Evolutionary conservation across 441 rosid genomes (phyloP), one percentile per base, ranked within the genome.

Genomic region (Adansonia madagascariensis): DNA sequence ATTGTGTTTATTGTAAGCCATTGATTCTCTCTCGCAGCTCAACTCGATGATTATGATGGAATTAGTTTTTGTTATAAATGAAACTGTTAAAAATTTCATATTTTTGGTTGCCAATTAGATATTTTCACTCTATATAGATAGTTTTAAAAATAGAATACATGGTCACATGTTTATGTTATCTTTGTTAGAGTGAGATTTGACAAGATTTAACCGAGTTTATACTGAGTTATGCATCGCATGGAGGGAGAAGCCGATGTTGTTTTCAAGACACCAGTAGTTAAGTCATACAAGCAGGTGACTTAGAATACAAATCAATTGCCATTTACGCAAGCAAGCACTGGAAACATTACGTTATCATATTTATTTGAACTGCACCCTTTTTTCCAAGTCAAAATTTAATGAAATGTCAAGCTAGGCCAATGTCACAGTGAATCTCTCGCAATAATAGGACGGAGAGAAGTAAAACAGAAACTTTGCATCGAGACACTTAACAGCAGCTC

Each of bases 381-480:
- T 17, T 41, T 44, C 50, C 15, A 64, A 64, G 27, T 41, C 52
- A 43, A 9, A 43, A 66, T 11, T n/a, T 3, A 49, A 8, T 24
- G 73, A 24, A 41, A 47, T 0, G 41, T 24, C 56, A n/a, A 39
- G 69, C 39, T 64, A 39, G 47, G 3, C 67, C 67, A 1, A 35
- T 35, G 6, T 35, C 67, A 62, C 67, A 15, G 4, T 62, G 43
- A 27, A 61, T 41, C 70, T 49, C 70, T 65, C 69, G 41, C 49
- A 39, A 41, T 41, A 46, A 17, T 4, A 14, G 22, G 52, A 8
- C 14, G 31, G 55, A 22, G 59, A 49, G 14, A 62, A 9, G 73
- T 24, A 69, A 69, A 69, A 47, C 20, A 24, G 73, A 47, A n/a
- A 68, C 53, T 44, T 66, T 66, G 71, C 71, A 43, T 66, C 46